Percentiles rank a stretch among this genome's conserved stretches.
phyloP scores from a whole-genome alignment of 768 basidiomycete species.

The Myochromella boudieri region DNA sequence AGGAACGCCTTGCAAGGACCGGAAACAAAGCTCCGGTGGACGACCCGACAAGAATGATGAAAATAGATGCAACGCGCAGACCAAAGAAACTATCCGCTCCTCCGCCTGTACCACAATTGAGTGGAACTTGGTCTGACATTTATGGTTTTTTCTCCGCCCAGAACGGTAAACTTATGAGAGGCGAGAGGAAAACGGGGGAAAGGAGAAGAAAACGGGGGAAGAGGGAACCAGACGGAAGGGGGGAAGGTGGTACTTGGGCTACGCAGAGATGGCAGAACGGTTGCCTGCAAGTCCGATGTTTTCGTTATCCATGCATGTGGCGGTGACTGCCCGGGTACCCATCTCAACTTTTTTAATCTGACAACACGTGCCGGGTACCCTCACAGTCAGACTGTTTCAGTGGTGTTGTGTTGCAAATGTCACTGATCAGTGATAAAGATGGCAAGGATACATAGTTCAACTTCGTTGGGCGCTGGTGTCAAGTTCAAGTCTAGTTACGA shows the following conservation, averaged over 20 bases:
- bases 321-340: slow-evolving; percentile 34
- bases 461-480: too few relatives aligned
- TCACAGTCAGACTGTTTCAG: too few relatives aligned
- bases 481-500: too few relatives aligned
- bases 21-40: slow-evolving; percentile 69
- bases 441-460: too few relatives aligned
- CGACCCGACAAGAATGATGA: slow-evolving; percentile 68
- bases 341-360: slow-evolving; percentile 1
- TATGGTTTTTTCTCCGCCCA: too few relatives aligned
- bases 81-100: slow-evolving; percentile 46
- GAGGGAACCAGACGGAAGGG: too few relatives aligned
- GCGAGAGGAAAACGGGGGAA: slow-evolving; percentile 3
- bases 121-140: too few relatives aligned
- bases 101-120: slow-evolving; percentile 51
- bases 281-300: slow-evolving; percentile 1
- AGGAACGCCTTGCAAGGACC: slow-evolving; percentile 54
- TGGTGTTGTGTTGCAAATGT: too few relatives aligned
- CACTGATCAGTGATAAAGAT: too few relatives aligned
- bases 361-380: slow-evolving; percentile 26
- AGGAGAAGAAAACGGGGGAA: neutral
- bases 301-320: too few relatives aligned
- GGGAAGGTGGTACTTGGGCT: slow-evolving; percentile 1
- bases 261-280: too few relatives aligned
- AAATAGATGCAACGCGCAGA: slow-evolving; percentile 71
- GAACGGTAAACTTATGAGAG: too few relatives aligned